Base-by-base conservation (phyloP, 495 filamentous ascomycete species). In the Talaromyces ruber region DNA sequence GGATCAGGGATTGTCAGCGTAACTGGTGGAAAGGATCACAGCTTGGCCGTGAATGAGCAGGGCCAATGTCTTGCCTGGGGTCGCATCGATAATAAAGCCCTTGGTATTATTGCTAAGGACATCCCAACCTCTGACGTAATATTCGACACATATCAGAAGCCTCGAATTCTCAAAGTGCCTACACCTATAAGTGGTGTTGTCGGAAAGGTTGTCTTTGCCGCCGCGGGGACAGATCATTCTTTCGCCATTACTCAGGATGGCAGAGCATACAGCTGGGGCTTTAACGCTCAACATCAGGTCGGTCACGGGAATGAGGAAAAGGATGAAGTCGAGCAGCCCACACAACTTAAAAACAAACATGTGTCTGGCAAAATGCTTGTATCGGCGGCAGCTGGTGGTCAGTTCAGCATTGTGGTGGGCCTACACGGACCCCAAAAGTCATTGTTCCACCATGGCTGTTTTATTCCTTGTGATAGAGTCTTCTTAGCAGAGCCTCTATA, bases 281-380 rank as follows among this genome's bases (percentile, higher is more conserved):
- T 87, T 71, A 81, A 75, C 47, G 79, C 79, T 24, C 84, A 80
- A 18, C 86, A 85, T 64, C 85, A 88, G 71, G 84, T 81, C 16
- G 86, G 86, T 4, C 80, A 80, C 62, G 85, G 81, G 16, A 71
- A 76, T 52, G 63, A 62, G 9, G 82, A 85, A 59, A 84, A 86
- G 60, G 82, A 85, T 61, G 84, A 86, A 60, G 76, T 86, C n/a
- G 73, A 80, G 57, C 71, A 81, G 24, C 81, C 85, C 16, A 85
- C 82, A 3, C 60, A 79, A 39, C 80, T 88, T 62, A 78, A 84
- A 53, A 86, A 85, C 68, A 84, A 79, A 22, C 83, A 83, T 53
- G 73, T 82, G 16, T 72, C 79, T 18, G 81, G 77, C 5, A 79
- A 79, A 68, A 75, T 76, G 62, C 64, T 88, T 9, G 80, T 75